Base-by-base conservation (phyloP, 1,284 basidiomycete species). In the Trichosporon asahii region DNA sequence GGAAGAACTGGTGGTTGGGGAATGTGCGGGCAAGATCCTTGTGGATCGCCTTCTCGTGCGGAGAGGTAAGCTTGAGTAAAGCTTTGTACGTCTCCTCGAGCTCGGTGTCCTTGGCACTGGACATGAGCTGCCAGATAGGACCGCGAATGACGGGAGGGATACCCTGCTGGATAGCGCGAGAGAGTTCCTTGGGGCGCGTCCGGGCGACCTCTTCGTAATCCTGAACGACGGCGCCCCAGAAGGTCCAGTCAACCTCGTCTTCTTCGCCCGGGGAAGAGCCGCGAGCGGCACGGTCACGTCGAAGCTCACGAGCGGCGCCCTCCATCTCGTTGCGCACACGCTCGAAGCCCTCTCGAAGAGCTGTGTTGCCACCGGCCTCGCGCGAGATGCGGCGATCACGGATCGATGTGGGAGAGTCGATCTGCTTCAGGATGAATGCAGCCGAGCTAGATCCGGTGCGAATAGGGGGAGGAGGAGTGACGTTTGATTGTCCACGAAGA, bases 91-190 rank as follows among this genome's bases (percentile, higher is more conserved):
- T 89, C 70, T 87, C 87, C 83, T 99, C 97, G 25, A 98, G 86
- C 75, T 91, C 90, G 7, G 87, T 85, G 76, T 98, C 94, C 84
- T 99, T 97, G 6, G 93, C 93, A 31, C 91, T 93, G 65, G 91
- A 94, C 95, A 99, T 98, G 81, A 98, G 87, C 82, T 99, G 96
- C 96, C 96, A 99, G 85, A 97, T 91, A 90, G 98, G 95, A 25
- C 95, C 95, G 63, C 95, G 74, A 44, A 85, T 84, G 8, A 85
- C 84, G 12, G 89, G 86, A 0, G 95, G 97, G 37, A 99, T 94
- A 1, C 96, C 96, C 69, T 87, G 88, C 77, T 97, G 94, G 70
- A 99, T 99, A 0, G 95, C 96, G 74, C 87, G 87, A 6, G 93
- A 93, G 21, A 99, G 86, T 70, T 91, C 88, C 74, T 92, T 89